Base-by-base conservation (phyloP, 345 rosid genomes). In the Camelina laxa region DNA sequence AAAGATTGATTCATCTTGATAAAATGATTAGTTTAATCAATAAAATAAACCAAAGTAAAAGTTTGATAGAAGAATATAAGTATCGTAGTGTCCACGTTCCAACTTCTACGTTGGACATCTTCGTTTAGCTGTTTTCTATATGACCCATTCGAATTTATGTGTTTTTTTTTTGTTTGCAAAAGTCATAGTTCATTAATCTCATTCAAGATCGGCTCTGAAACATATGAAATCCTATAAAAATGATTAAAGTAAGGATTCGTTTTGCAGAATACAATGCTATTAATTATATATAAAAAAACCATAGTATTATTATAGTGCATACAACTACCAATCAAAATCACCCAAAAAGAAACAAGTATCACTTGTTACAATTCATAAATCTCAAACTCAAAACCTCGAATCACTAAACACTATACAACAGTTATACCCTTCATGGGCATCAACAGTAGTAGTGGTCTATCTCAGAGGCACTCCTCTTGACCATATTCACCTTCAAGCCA, bases 31-130 rank as follows among this genome's bases (percentile, higher is more conserved):
- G 22, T 49, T 44, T 69, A 44, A n/a, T 39, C 0, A 15, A 60
- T 61, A 33, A 44, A 50, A 30, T 14, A 75, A 67, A 27, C 21
- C 11, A 57, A 58, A 67, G 61, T 24, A 49, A 38, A 27, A 4
- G 21, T 75, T 42, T 1, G n/a, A 41, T 19, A 7, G 8, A 54
- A 56, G 51, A 48, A 55, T 55, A 39, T 38, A 30, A 65, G 50
- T 39, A 21, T 59, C 63, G 68, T 72, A 49, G 81, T 42, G 68
- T 16, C 54, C 81, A 77, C 77, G 69, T 77, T 72, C 69, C 64
- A 77, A 50, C 68, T 65, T 77, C 63, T 77, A 59, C 63, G 35
- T 58, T 55, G 67, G 22, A 58, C 68, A 27, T 77, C 35, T 76
- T 54, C 60, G 21, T 70, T 69, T 69, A 61, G 22, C 44, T 33